These are phyloP conservation scores for Aphanomyces invadans DNA, from an alignment of 352 stramenopile species.

Conservation along the genomic window DNA sequence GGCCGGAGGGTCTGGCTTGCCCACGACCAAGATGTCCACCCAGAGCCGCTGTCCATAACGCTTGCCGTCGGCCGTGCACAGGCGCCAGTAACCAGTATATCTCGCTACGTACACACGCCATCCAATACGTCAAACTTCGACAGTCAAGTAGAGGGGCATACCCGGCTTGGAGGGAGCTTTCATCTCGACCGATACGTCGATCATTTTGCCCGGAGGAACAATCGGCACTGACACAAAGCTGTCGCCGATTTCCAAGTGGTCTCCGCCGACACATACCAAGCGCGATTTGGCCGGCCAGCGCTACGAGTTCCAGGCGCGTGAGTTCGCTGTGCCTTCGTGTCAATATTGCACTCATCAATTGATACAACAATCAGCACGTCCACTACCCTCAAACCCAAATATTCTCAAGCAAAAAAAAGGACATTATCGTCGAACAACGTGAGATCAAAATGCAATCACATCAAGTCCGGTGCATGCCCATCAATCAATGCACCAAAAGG, in stretches of 20 bases:
- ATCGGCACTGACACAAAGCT: conserved; percentile 67
- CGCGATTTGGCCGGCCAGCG: conserved; percentile 69
- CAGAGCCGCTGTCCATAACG: conserved; percentile 84
- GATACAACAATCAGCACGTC: too few relatives aligned
- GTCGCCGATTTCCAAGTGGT: conserved; percentile 59
- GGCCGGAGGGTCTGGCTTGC: not conserved
- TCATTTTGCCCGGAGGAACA: conserved; percentile 54
- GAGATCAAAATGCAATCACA: too few relatives aligned
- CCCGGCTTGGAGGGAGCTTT: conserved; percentile 48
- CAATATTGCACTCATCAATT: too few relatives aligned
- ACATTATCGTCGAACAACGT: too few relatives aligned
- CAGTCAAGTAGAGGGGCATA: not conserved
- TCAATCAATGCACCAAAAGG: too few relatives aligned
- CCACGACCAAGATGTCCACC: conserved; percentile 78
- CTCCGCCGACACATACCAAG: conserved; percentile 61
- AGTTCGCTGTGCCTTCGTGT: too few relatives aligned
- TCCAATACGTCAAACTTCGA: not conserved
- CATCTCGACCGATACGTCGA: conserved; percentile 76
- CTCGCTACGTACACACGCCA: conserved; percentile 26
- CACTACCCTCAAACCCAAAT: too few relatives aligned
- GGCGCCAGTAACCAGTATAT: conserved; percentile 87
- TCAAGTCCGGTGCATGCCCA: too few relatives aligned
- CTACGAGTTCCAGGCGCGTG: too few relatives aligned
- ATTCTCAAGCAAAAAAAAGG: too few relatives aligned
- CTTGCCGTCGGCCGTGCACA: conserved; percentile 69